phyloP scores from a whole-genome alignment of 2,329 filamentous ascomycete genomes.

The Hysterium pulicare region DNA sequence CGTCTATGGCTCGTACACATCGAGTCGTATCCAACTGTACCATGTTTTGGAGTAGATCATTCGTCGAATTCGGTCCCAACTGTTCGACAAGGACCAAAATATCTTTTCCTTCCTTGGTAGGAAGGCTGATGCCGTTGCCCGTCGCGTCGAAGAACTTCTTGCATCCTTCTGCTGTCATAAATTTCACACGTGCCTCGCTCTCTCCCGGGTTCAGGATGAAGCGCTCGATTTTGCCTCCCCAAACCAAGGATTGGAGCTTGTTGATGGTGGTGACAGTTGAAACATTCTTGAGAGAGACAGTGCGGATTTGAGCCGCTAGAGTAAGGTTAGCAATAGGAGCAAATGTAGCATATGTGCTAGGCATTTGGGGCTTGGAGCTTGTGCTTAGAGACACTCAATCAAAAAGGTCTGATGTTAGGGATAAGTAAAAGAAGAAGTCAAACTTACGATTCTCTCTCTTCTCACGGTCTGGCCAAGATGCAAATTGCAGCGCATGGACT shows the following conservation, averaged over 20 bases:
- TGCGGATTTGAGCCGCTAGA: slow-evolving; percentile 20
- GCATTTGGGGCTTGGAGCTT: neutral
- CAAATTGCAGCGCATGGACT: slow-evolving; percentile 10
- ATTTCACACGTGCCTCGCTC: slow-evolving; percentile 26
- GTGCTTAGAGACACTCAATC: neutral
- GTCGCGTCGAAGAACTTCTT: slow-evolving; percentile 32
- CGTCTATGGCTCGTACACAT: slow-evolving; percentile 44
- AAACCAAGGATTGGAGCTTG: slow-evolving; percentile 33
- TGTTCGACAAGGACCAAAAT: slow-evolving; percentile 27
- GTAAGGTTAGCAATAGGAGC: no score
- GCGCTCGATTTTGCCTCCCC: slow-evolving; percentile 35
- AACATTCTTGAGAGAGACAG: slow-evolving; percentile 26
- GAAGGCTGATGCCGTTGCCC: slow-evolving; percentile 35
- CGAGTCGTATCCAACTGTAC: slow-evolving; percentile 43
- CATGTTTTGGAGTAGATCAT: slow-evolving; percentile 40
- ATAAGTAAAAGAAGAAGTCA: neutral
- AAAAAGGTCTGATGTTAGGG: neutral
- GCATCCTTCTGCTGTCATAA: slow-evolving; percentile 31
- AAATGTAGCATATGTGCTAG: no score
- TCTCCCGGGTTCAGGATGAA: slow-evolving; percentile 23
- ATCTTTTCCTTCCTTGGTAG: slow-evolving; percentile 13
- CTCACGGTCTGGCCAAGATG: slow-evolving; percentile 26
- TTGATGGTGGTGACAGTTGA: slow-evolving; percentile 19
- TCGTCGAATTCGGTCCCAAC: slow-evolving; percentile 29
- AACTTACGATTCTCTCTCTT: slow-evolving; percentile 28